Evolutionary conservation across 495 filamentous ascomycete genomes (phyloP).

Genomic region (Tuber umbilicatum): DNA sequence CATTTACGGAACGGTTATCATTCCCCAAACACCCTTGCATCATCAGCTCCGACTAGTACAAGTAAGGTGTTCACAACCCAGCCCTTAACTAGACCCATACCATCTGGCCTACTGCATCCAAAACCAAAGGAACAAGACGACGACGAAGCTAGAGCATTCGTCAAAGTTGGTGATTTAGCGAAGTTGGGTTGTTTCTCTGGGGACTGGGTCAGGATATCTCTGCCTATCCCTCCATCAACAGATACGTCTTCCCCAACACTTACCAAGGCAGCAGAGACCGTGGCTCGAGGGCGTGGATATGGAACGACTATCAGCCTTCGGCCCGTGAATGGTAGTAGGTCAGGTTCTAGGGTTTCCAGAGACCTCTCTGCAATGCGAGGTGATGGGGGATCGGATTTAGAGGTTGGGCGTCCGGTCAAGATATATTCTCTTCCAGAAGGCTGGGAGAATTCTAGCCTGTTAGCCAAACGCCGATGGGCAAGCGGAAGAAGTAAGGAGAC

Average conservation of each 20-base stretch:
- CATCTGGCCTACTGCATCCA: slow-evolving; percentile 74
- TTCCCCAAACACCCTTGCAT: slow-evolving; percentile 55
- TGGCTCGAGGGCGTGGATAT: slow-evolving; percentile 45
- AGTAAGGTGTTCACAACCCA: slow-evolving; percentile 70
- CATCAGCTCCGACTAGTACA: slow-evolving; percentile 43
- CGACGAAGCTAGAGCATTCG: slow-evolving; percentile 80
- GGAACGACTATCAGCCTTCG: slow-evolving; percentile 51
- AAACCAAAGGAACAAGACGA: slow-evolving; percentile 70
- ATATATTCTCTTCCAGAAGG: slow-evolving; percentile 80
- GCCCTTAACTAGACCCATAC: slow-evolving; percentile 62
- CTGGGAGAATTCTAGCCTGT: slow-evolving; percentile 48
- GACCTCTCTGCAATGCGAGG: slow-evolving; percentile 48
- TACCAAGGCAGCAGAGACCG: slow-evolving; percentile 34
- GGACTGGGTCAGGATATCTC: slow-evolving; percentile 83
- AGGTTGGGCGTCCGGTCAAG: slow-evolving; percentile 62
- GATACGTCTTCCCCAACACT: slow-evolving; percentile 24
- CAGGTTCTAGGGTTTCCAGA: slow-evolving; percentile 42
- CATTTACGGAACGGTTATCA: slow-evolving; percentile 32
- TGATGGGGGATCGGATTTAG: slow-evolving; percentile 44
- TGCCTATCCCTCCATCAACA: slow-evolving; percentile 52
- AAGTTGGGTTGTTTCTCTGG: slow-evolving; percentile 92
- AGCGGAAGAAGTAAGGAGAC: slow-evolving; percentile 25
- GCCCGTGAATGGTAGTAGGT: slow-evolving; percentile 47
- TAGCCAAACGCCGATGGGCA: slow-evolving; percentile 46
- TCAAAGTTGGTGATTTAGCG: slow-evolving; percentile 75